Percentiles rank a stretch among this genome's conserved stretches.
Evolutionary conservation across 2,329 filamentous ascomycete genomes (phyloP).

Genomic region (Davidsoniella virescens): DNA sequence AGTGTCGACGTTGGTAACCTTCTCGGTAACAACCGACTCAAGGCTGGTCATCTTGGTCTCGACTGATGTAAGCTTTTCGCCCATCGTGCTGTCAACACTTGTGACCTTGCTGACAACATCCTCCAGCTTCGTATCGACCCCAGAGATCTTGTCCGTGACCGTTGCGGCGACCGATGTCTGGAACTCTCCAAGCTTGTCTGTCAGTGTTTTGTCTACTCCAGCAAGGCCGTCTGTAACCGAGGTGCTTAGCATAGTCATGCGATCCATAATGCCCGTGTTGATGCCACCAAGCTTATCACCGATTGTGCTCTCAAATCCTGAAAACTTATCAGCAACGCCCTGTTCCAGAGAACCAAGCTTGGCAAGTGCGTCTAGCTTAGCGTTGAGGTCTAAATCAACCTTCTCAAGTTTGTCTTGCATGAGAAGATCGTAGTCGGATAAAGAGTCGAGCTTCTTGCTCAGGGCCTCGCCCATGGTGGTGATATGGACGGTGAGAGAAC

Average conservation of each 20-base stretch:
- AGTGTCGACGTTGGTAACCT: conserved; percentile 6
- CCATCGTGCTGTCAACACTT: background rate
- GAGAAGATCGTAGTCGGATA: conserved; percentile 10
- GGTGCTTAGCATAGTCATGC: conserved; percentile 4
- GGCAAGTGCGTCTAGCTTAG: conserved; percentile 10
- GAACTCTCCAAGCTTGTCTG: conserved; percentile 7
- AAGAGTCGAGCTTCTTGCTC: conserved; percentile 4
- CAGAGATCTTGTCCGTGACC: background rate
- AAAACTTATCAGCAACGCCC: conserved; percentile 7
- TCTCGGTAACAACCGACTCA: conserved; percentile 8
- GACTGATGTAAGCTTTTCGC: conserved; percentile 6
- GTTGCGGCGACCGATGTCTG: conserved; percentile 1
- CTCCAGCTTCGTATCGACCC: conserved; percentile 1
- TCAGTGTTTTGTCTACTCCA: conserved; percentile 7
- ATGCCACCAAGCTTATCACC: conserved; percentile 10
- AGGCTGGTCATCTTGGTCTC: conserved; percentile 10
- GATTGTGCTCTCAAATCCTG: conserved; percentile 6
- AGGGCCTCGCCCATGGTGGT: background rate
- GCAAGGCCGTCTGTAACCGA: background rate
- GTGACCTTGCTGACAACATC: background rate
- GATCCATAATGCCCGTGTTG: conserved; percentile 4
- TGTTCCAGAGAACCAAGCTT: conserved; percentile 9
- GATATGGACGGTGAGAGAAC: background rate
- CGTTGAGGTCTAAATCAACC: conserved; percentile 1
- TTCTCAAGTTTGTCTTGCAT: conserved; percentile 11